Base-by-base conservation (phyloP, 1,284 basidiomycete species). In the Boletus sp. region DNA sequence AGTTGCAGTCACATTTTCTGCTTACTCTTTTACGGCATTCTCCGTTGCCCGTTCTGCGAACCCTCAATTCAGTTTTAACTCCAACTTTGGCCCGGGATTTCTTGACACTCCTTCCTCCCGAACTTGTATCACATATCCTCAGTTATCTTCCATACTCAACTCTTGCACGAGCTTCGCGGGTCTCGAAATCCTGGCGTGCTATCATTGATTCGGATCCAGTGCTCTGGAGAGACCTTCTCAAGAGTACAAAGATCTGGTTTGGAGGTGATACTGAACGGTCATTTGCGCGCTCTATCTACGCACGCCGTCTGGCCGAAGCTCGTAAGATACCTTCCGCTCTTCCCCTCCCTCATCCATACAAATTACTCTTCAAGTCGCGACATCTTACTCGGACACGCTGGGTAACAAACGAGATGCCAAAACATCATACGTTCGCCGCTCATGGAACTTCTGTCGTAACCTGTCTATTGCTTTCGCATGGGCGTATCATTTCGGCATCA, bases 401-500 rank as follows among this genome's bases (percentile, higher is more conserved):
- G 88, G 76, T 87, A 19, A 74, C 75, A 41, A 84, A 85, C 58
- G 76, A 78, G n/a, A 77, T 82, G 51, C 84, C 86, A 2, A 82
- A 79, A 52, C 87, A 90, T 51, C 74, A 84, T 44, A 84, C 83
- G 4, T 94, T 96, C 70, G 75, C 85, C 5, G 92, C 92, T 7
- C 90, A 94, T 57, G 91, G 91, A 2, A 83, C 82, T 36, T 86
- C 86, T 35, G 94, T 96, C 48, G 91, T 97, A 56, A 97, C 94
- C 26, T 95, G 92, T 68, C 78, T 96, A 41, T 81, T 96, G 60
- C 92, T 97, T 72, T 94, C 94, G 43, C 83, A 84, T 56, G 88
- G 89, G 38, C 91, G 94, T 58, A 91, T 97, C 68, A 92, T 97
- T 58, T 93, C 91, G 5, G 94, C 94, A 8, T 95, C 93, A 1